phyloP scores from a whole-genome alignment of 2,329 filamentous ascomycete species.

The Aspergillus melleus region DNA sequence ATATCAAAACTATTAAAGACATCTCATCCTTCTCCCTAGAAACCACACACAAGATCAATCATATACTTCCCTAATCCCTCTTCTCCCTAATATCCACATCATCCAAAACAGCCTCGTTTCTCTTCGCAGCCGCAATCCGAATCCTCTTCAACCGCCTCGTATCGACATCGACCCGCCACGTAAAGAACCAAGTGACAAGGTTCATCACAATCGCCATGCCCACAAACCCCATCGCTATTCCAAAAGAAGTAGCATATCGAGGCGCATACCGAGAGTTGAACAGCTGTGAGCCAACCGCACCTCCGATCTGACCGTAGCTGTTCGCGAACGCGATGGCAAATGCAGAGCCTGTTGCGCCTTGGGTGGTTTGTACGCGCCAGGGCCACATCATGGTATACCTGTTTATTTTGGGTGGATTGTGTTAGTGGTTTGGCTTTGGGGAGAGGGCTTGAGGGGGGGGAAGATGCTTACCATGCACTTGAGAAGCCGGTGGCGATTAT shows the following conservation, averaged over 20 bases:
- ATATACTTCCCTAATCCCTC: neutral
- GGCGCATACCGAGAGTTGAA: slow-evolving; percentile 21
- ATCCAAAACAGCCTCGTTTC: slow-evolving; percentile 1
- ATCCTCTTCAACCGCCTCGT: slow-evolving; percentile 12
- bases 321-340: slow-evolving; percentile 22
- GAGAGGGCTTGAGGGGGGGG: neutral
- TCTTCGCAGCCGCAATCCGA: neutral
- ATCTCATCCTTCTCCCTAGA: no score
- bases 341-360: slow-evolving; percentile 10
- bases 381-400: slow-evolving; percentile 14
- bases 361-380: slow-evolving; percentile 10
- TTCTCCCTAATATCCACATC: slow-evolving; percentile 1
- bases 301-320: slow-evolving; percentile 22
- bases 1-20: no score
- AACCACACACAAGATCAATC: no score
- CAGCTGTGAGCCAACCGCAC: slow-evolving; percentile 18
- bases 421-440: neutral
- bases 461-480: neutral
- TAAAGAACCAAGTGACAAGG: slow-evolving; percentile 13
- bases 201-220: slow-evolving; percentile 16
- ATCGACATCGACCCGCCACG: slow-evolving; percentile 13
- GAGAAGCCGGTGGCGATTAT: neutral
- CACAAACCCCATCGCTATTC: slow-evolving; percentile 18
- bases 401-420: neutral
- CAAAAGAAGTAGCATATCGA: slow-evolving; percentile 16